phyloP scores from a whole-genome alignment of 768 basidiomycete species.

The Mycena maculata region DNA sequence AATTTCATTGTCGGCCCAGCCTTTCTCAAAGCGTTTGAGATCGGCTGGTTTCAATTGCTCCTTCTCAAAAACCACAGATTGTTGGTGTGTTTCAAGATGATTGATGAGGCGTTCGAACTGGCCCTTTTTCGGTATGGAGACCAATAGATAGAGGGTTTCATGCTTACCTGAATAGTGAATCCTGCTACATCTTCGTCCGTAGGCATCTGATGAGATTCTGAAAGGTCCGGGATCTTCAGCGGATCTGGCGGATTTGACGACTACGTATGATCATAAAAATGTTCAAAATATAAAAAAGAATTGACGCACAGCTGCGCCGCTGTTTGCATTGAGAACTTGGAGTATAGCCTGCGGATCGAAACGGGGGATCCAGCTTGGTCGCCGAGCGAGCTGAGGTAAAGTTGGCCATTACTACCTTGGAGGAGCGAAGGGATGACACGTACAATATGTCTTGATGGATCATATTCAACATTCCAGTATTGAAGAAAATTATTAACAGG shows the following conservation, averaged over 20 bases:
- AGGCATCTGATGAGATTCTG: neutral
- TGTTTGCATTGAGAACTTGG: neutral
- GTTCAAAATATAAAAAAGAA: neutral
- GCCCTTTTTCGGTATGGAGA: neutral
- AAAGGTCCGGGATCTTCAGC: neutral
- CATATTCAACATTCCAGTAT: neutral
- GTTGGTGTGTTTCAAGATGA: neutral
- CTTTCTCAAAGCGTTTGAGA: neutral
- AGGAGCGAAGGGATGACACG: neutral
- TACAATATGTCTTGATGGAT: neutral
- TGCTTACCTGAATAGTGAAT: neutral
- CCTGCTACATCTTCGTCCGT: neutral
- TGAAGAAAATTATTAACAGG: constrained; percentile 8
- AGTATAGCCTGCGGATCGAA: neutral
- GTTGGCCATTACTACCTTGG: neutral
- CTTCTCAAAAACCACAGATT: neutral
- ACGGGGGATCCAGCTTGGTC: neutral
- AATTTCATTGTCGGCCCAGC: constrained; percentile 7
- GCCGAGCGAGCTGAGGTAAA: constrained; percentile 8
- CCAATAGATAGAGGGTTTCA: neutral
- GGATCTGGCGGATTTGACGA: neutral
- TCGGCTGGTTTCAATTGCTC: neutral
- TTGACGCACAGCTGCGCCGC: neutral
- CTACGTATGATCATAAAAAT: neutral
- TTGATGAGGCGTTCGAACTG: neutral